A percentile compares a stretch with the other conserved stretches of the same genome.
phyloP scores from a whole-genome alignment of 768 basidiomycete genomes.

The Erythrobasidium yunnanense region DNA sequence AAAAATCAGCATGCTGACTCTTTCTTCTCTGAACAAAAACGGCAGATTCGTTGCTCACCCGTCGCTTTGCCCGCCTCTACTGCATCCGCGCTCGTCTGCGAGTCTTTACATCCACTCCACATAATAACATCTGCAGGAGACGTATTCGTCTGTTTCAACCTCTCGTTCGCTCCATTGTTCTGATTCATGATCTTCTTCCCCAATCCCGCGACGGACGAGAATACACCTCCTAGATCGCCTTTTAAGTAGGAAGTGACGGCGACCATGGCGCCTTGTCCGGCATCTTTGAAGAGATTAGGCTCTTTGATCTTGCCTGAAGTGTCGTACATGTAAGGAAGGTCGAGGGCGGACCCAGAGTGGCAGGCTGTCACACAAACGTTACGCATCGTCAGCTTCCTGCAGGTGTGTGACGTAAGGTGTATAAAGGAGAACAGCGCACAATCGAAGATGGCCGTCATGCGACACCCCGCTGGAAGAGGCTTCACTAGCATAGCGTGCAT shows the following conservation, averaged over 20 bases:
- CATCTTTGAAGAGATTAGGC: constrained; percentile 51
- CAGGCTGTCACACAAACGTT: constrained; percentile 45
- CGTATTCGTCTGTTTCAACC: constrained; percentile 46
- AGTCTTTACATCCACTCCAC: constrained; percentile 47
- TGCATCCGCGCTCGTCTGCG: constrained; percentile 45
- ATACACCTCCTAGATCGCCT: constrained; percentile 67
- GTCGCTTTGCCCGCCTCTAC: constrained; percentile 46
- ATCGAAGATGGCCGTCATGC: constrained; percentile 53
- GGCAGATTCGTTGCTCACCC: constrained; percentile 38
- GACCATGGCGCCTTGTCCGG: constrained; percentile 71
- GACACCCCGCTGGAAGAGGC: constrained; percentile 70
- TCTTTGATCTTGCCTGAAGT: constrained; percentile 37
- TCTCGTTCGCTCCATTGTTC: constrained; percentile 54
- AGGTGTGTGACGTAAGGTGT: too few species aligned
- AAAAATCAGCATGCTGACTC: constrained; percentile 40
- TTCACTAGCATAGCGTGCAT: constrained; percentile 68
- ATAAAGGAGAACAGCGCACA: constrained; percentile 18
- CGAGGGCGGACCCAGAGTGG: constrained; percentile 80
- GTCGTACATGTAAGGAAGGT: constrained; percentile 42
- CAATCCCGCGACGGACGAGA: constrained; percentile 62
- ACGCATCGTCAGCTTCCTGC: too few species aligned
- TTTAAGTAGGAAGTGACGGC: constrained; percentile 65
- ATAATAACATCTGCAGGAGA: constrained; percentile 28
- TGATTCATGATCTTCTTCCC: constrained; percentile 63
- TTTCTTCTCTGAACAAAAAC: too few species aligned